These are phyloP conservation scores for Daldinia sp. DNA, from an alignment of 2,329 filamentous ascomycete species.

Conservation along the genomic window DNA sequence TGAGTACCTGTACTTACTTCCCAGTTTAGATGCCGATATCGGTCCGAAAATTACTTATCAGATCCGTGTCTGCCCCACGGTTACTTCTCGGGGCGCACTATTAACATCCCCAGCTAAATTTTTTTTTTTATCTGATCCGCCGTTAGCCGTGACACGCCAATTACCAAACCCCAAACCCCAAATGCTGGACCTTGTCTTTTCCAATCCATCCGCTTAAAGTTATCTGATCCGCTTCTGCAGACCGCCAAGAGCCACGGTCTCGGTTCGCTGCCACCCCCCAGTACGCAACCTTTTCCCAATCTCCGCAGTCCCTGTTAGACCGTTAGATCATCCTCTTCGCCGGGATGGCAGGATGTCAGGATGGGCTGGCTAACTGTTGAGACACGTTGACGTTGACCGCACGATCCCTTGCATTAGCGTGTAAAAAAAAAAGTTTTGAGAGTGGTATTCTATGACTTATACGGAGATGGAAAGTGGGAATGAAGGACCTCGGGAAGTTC, in stretches of 20 bases:
- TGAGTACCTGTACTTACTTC: neutral
- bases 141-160: conserved; percentile 22
- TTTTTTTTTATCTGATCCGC: conserved; percentile 51
- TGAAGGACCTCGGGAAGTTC: conserved; percentile 4
- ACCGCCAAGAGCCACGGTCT: conserved; percentile 44
- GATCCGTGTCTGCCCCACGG: conserved; percentile 43
- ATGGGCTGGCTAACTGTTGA: conserved; percentile 1
- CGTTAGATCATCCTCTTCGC: conserved; percentile 35
- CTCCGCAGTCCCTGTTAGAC: conserved; percentile 4
- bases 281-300: conserved; percentile 25
- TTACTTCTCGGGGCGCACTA: conserved; percentile 11
- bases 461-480: conserved; percentile 35
- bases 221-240: conserved; percentile 55
- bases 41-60: conserved; percentile 46
- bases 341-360: conserved; percentile 36
- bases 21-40: conserved; percentile 38
- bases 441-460: conserved; percentile 16
- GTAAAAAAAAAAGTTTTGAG: conserved; percentile 33
- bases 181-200: neutral
- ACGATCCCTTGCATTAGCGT: conserved; percentile 40
- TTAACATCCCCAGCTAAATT: conserved; percentile 20
- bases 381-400: conserved; percentile 28
- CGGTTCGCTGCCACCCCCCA: conserved; percentile 43
- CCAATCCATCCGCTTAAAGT: conserved; percentile 50
- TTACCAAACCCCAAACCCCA: conserved; percentile 1